A percentile compares a stretch with the other conserved stretches of the same genome.
These are phyloP conservation scores for Rhipidocladum racemiflorum DNA, from an alignment of 176 grass and related monocot genomes.

Conservation along the genomic window DNA sequence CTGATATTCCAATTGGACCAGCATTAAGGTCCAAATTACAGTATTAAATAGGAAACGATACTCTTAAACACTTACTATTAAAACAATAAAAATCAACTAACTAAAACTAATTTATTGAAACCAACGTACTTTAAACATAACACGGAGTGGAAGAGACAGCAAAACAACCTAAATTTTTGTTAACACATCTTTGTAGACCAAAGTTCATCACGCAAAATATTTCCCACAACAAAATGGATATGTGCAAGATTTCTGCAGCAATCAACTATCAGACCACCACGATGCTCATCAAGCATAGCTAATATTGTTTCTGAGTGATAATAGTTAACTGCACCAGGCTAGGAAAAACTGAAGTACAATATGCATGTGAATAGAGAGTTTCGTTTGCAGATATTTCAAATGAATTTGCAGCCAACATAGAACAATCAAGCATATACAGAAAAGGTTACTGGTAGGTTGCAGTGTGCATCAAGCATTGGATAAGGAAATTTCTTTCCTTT, in stretches of 20 bases:
- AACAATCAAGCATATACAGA: background rate
- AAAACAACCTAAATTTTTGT: background rate
- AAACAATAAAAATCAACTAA: background rate
- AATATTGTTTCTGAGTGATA: background rate
- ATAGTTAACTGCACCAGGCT: background rate
- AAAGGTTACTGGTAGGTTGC: background rate
- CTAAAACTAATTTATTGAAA: background rate
- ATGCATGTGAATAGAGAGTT: background rate
- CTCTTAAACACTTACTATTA: background rate
- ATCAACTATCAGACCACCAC: background rate
- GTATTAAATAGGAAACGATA: constrained; percentile 1
- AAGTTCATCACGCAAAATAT: background rate
- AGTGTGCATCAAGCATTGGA: background rate
- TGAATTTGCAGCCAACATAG: background rate
- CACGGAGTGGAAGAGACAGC: background rate
- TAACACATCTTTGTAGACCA: background rate
- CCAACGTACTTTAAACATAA: background rate
- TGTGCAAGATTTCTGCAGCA: background rate
- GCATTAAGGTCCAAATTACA: background rate
- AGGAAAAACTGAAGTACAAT: background rate
- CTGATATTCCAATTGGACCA: background rate
- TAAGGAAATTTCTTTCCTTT: background rate
- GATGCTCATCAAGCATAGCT: background rate
- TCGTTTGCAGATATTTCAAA: background rate
- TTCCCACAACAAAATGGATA: background rate